A percentile compares a stretch with the other conserved stretches of the same genome.
phyloP scores from a whole-genome alignment of 2,329 filamentous ascomycete genomes.

The Penicillium verrucosum region DNA sequence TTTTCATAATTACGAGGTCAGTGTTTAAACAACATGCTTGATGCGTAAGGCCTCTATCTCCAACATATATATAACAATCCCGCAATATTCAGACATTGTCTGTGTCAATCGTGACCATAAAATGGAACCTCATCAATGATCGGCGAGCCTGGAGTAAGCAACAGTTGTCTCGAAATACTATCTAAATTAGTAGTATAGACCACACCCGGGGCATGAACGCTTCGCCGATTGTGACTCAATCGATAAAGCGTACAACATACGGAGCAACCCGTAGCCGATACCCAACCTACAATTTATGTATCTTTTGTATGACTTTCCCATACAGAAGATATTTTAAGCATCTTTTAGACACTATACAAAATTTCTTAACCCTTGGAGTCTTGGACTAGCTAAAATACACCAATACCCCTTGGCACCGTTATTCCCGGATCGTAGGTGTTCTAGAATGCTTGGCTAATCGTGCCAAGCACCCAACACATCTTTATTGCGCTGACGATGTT shows the following conservation, averaged over 20 bases:
- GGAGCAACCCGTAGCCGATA: not conserved
- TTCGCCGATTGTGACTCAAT: not conserved
- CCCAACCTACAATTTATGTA: too few species aligned
- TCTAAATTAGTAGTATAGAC: not conserved
- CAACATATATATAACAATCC: not conserved
- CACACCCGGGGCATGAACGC: not conserved
- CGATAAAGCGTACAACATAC: not conserved
- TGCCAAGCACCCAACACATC: not conserved
- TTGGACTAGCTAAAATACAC: too few species aligned
- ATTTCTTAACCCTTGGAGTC: too few species aligned
- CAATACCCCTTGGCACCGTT: too few species aligned
- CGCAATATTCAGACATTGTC: not conserved
- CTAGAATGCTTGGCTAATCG: not conserved
- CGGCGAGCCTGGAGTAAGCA: not conserved
- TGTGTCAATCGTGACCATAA: not conserved
- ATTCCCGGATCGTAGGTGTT: not conserved
- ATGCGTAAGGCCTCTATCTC: not conserved
- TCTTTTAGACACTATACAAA: too few species aligned
- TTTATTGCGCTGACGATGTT: not conserved
- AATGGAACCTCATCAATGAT: not conserved
- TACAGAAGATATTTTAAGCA: too few species aligned
- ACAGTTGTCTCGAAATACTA: not conserved
- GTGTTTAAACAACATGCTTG: not conserved
- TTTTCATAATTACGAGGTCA: not conserved
- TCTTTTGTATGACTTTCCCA: too few species aligned